A percentile compares a stretch with the other conserved stretches of the same genome.
Evolutionary conservation across 345 rosid genomes (phyloP).

Genomic region (Arabis hirsuta): DNA sequence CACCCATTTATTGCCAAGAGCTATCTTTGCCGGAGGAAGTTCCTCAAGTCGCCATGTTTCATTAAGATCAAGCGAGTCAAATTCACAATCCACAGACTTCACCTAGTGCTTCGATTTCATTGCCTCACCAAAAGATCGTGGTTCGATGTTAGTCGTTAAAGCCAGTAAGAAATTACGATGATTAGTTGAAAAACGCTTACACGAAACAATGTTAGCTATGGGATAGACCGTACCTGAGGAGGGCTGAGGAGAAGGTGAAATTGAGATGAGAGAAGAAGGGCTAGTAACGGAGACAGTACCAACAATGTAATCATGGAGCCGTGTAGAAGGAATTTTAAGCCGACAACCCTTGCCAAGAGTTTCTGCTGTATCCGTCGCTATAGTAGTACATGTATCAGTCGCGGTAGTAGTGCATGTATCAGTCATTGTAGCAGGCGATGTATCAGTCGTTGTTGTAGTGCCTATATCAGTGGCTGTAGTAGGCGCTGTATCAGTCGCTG

Average conservation of each 20-base stretch:
- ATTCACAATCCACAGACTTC: background rate
- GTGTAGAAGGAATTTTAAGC: too few relatives aligned
- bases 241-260: background rate
- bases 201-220: background rate
- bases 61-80: fast-evolving
- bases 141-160: background rate
- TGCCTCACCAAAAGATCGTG: background rate
- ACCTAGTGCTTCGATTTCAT: background rate
- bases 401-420: too few relatives aligned
- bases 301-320: background rate
- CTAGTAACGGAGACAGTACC: background rate
- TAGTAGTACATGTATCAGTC: too few relatives aligned
- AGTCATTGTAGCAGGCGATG: too few relatives aligned
- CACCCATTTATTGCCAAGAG: background rate
- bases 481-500: too few relatives aligned
- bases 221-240: background rate
- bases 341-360: too few relatives aligned
- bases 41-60: background rate
- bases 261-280: background rate
- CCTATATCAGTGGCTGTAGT: too few relatives aligned
- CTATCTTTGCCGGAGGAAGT: background rate
- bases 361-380: too few relatives aligned
- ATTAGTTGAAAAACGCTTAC: background rate
- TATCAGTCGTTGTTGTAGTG: too few relatives aligned
- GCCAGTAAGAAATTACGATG: background rate